Base-by-base conservation (phyloP, 176 grass and related monocot genomes). In the Elymus sibiricus region DNA sequence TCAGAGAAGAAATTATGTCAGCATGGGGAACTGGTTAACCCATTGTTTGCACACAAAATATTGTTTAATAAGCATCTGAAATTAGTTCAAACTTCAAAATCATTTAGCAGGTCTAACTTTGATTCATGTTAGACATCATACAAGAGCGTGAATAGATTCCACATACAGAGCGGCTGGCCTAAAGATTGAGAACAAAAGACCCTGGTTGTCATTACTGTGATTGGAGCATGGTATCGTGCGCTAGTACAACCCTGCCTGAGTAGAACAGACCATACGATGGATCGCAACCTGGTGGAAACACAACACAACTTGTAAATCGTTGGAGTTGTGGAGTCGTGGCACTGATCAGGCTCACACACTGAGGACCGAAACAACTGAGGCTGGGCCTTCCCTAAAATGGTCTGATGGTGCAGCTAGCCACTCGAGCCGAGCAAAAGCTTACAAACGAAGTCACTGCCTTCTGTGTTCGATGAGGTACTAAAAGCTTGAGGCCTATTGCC, bases 21-120 rank as follows among this genome's bases (percentile, higher is more conserved):
- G 47, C 21, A 74, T 3, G 5, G 27, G 59, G 44, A 34, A 84
- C 58, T 22, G 6, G 69, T 79, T 80, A 80, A 83, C 21, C 58
- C 61, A 67, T 27, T 83, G 73, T 86, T 83, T 90, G 74, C 59
- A 80, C 63, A 74, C 61, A 26, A 14, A 56, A 75, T 11, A 28
- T 75, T 72, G 59, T 56, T 39, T 78, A 22, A 17, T 12, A 38
- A 74, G 58, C 32, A 79, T 80, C 22, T 85, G 34, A 59, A 58
- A 89, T 56, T 44, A 75, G 19, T 83, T 69, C 21, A 83, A 76
- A 80, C 9, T 83, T 69, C 21, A 78, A 76, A 21, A 69, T 22
- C 38, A 88, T 70, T 88, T 43, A 59, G 58, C 32, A 59, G 60
- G 58, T 2, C 14, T 34, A 64, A 80, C 66, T 82, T 76, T 55